Percentiles rank a stretch among this genome's conserved stretches.
Evolutionary conservation across 140 eudicot species (phyloP).

Genomic region (Flaveria floridana): DNA sequence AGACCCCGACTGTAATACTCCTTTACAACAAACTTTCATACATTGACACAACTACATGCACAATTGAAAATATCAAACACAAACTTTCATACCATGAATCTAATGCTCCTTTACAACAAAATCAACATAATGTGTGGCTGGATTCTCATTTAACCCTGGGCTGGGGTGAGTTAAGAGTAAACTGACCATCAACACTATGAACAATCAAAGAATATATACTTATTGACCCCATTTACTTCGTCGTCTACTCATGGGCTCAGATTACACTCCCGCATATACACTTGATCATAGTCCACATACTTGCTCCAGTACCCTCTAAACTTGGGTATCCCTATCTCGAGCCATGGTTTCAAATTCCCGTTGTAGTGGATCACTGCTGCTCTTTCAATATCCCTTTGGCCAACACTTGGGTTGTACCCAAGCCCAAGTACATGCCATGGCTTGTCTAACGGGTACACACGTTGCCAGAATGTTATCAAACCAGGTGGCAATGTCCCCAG

Average conservation of each 20-base stretch:
- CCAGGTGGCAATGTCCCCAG: slow-evolving; percentile 97
- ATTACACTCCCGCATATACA: slow-evolving; percentile 83
- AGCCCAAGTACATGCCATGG: slow-evolving; percentile 97
- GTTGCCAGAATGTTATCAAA: slow-evolving; percentile 80
- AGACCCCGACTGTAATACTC: too few relatives aligned
- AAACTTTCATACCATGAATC: slow-evolving; percentile 20
- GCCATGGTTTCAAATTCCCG: slow-evolving; percentile 95
- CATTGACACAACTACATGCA: background rate
- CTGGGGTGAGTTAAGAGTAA: slow-evolving; percentile 15
- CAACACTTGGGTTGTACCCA: slow-evolving; percentile 85
- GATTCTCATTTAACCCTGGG: slow-evolving; percentile 11
- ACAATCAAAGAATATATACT: slow-evolving; percentile 39
- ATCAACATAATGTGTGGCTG: slow-evolving; percentile 31
- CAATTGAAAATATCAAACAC: slow-evolving; percentile 19
- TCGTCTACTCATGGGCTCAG: slow-evolving; percentile 55
- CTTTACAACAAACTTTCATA: too few relatives aligned
- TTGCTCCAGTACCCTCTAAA: slow-evolving; percentile 71
- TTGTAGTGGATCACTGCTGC: slow-evolving; percentile 92
- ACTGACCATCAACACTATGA: slow-evolving; percentile 28
- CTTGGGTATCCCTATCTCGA: slow-evolving; percentile 85
- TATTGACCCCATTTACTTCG: slow-evolving; percentile 13
- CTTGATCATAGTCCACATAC: slow-evolving; percentile 69
- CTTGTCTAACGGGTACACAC: slow-evolving; percentile 63
- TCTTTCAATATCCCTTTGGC: slow-evolving; percentile 69
- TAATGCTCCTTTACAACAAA: slow-evolving; percentile 30